These are phyloP conservation scores for Cinnamomum chago DNA, from an alignment of 164 flowering plant genomes.

Conservation along the genomic window DNA sequence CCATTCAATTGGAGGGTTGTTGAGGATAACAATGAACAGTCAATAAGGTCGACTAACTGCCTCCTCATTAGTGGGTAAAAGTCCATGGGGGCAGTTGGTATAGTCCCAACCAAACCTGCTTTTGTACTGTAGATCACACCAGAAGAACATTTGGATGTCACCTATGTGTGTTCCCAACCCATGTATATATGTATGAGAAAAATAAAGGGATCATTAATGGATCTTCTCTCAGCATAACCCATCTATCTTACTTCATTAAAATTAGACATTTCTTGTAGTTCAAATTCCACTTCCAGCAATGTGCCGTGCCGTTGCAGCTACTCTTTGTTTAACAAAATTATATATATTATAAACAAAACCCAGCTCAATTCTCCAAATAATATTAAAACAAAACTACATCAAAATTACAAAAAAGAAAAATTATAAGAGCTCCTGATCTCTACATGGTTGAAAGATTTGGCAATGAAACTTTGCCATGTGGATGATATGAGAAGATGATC, in stretches of 20 bases:
- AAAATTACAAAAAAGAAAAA: not conserved
- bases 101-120: not conserved
- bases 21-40: not conserved
- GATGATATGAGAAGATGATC: not conserved
- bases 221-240: not conserved
- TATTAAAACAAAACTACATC: not conserved
- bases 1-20: not conserved
- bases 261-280: not conserved
- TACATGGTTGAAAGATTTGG: not conserved
- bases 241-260: not conserved
- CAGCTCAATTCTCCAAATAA: not conserved
- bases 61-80: not conserved
- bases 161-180: not conserved
- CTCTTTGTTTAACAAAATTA: conserved; percentile 1
- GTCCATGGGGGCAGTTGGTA: not conserved
- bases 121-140: not conserved
- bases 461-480: not conserved
- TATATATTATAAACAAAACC: not conserved
- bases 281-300: conserved; percentile 1
- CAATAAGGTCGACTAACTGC: not conserved
- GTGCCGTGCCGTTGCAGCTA: conserved; percentile 20
- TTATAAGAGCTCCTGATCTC: not conserved
- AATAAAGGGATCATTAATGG: not conserved
- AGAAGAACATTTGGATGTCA: not conserved
- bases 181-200: not conserved